Base-by-base conservation (phyloP, 208 protist species). In the Giardia duodenalis region DNA sequence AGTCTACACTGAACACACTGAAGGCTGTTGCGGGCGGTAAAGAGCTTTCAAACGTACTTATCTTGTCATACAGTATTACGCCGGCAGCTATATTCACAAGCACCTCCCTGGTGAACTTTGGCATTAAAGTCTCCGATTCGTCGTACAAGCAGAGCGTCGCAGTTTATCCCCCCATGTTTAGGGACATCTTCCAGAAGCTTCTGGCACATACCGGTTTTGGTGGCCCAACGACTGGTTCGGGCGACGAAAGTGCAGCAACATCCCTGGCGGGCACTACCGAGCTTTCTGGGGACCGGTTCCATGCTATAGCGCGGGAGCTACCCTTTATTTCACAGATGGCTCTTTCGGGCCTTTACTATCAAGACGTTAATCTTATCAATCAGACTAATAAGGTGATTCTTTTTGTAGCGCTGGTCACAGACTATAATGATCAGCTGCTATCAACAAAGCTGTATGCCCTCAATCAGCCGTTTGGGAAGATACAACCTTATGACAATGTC, bases 51-150 rank as follows among this genome's bases (percentile, higher is more conserved):
- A 91, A 91, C 2, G 19, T 42, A 19, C 1, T 91, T 0, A 47
- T 47, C 44, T 48, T 45, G 39, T 47, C 88, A 2, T 91, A 47
- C 1, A 47, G 45, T 48, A 45, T 89, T 19, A 4, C 3, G 39
- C 44, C 42, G 86, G 1, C 1, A 48, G 44, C n/a, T 47, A 0
- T 91, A 1, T 43, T 47, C 2, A 2, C 44, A 30, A 42, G 44
- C 45, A 2, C 10, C 43, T 1, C 88, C 39, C 4, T 47, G n/a
- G n/a, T 91, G 39, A 47, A 91, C 44, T 91, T 91, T n/a, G 88
- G 88, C 2, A 91, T 91, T n/a, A 91, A 91, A 48, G 46, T 91
- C 47, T 0, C 88, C 2, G 88, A 91, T 47, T 48, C n/a, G 44
- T 1, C 2, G 1, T 91, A 91, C 44, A 91, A 91, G 44, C 44